phyloP scores from a whole-genome alignment of 495 filamentous ascomycete species.

The Penicillium dipodomyicola region DNA sequence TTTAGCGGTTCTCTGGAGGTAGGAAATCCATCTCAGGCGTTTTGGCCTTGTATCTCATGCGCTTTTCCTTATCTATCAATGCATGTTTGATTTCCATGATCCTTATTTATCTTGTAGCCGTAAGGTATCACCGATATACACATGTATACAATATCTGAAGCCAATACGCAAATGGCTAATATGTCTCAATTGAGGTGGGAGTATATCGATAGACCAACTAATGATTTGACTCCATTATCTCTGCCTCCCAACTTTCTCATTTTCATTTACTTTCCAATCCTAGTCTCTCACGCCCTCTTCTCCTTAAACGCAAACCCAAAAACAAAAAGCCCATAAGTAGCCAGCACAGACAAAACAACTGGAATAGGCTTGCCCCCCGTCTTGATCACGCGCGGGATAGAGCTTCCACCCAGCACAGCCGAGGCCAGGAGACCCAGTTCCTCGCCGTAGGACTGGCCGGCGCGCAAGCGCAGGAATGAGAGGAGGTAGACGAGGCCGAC shows the following conservation, averaged over 20 bases:
- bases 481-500: conserved; percentile 67
- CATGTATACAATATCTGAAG: not conserved
- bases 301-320: conserved; percentile 55
- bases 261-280: not conserved
- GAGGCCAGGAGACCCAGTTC: conserved; percentile 79
- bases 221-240: not conserved
- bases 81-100: not conserved
- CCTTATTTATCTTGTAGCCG: not conserved
- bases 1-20: conserved; percentile 20
- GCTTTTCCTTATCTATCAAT: conserved; percentile 3
- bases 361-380: conserved; percentile 72
- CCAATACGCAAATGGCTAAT: not conserved
- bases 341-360: conserved; percentile 63
- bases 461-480: conserved; percentile 34
- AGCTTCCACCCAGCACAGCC: conserved; percentile 72
- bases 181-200: not conserved
- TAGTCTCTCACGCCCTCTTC: conserved; percentile 16
- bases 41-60: not conserved
- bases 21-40: conserved; percentile 14
- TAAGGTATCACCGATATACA: not conserved
- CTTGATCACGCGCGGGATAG: conserved; percentile 79
- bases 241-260: not conserved
- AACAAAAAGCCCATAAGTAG: conserved; percentile 62
- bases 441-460: conserved; percentile 64
- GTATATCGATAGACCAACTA: not conserved